These are phyloP conservation scores for Phytophthora rubi DNA, from an alignment of 352 stramenopile species.

Conservation along the genomic window DNA sequence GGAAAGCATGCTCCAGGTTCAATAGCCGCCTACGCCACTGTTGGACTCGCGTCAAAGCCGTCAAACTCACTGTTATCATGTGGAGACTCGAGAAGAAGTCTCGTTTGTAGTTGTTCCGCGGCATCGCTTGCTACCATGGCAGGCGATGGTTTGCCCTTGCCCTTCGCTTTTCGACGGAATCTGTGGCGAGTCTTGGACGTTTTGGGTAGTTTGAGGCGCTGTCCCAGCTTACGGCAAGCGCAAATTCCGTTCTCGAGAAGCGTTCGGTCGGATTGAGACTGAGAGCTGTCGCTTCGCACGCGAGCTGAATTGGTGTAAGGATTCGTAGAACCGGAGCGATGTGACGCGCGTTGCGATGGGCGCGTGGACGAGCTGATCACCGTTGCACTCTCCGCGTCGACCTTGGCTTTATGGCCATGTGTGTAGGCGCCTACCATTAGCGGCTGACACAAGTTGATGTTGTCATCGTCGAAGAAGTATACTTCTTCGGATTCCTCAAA, in stretches of 20 bases:
- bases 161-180: conserved; percentile 46
- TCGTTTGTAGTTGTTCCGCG: conserved; percentile 46
- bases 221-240: conserved; percentile 61
- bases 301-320: conserved; percentile 32
- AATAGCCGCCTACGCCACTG: conserved; percentile 9
- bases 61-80: conserved; percentile 53
- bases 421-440: conserved; percentile 39
- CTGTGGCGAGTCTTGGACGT: conserved; percentile 36
- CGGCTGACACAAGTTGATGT: conserved; percentile 59
- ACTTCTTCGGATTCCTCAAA: conserved; percentile 49
- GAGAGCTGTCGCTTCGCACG: conserved; percentile 32
- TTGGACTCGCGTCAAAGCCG: conserved; percentile 40
- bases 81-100: conserved; percentile 50
- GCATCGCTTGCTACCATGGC: conserved; percentile 20
- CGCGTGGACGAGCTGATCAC: conserved; percentile 26
- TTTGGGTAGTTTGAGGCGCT: conserved; percentile 56
- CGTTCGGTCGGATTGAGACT: conserved; percentile 51
- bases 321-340: conserved; percentile 53
- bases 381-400: conserved; percentile 28
- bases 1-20: conserved; percentile 4
- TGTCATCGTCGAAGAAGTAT: conserved; percentile 60
- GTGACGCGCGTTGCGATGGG: conserved; percentile 32
- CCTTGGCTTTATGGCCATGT: conserved; percentile 3
- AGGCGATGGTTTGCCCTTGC: conserved; percentile 26
- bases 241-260: conserved; percentile 56